Evolutionary conservation across 2,329 filamentous ascomycete species (phyloP).

Genomic region (Cladosporium sphaerospermum): DNA sequence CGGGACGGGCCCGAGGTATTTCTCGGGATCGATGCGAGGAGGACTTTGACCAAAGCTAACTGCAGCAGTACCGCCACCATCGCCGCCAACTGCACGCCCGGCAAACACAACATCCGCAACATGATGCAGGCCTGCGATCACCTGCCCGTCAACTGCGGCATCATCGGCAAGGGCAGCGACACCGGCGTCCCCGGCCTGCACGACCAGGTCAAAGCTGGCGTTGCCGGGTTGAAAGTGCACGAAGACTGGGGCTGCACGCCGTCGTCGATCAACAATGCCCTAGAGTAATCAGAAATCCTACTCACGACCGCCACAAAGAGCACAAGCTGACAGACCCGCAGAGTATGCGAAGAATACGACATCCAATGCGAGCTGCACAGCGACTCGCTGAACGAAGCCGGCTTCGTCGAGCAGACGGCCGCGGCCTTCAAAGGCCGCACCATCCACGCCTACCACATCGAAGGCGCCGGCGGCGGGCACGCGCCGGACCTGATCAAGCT

Average conservation of each 20-base stretch:
- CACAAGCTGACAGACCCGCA: background rate
- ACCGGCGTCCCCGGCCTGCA: constrained; percentile 60
- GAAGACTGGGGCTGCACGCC: constrained; percentile 92
- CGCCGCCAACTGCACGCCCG: constrained; percentile 86
- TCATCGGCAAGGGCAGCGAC: constrained; percentile 90
- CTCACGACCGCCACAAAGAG: no score
- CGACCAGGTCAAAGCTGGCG: constrained; percentile 74
- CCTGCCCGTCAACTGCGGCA: constrained; percentile 78
- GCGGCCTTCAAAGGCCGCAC: constrained; percentile 74
- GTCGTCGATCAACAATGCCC: constrained; percentile 78
- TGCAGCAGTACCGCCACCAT: constrained; percentile 67
- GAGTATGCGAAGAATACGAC: constrained; percentile 80
- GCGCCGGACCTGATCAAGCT: constrained; percentile 90
- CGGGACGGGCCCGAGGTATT: constrained; percentile 64
- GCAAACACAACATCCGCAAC: constrained; percentile 69
- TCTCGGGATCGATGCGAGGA: constrained; percentile 38
- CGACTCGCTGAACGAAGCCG: constrained; percentile 88
- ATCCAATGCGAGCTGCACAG: constrained; percentile 90
- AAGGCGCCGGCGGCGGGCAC: constrained; percentile 85
- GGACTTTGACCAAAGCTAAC: no score
- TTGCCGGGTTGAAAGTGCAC: constrained; percentile 83
- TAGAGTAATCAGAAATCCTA: constrained; percentile 31
- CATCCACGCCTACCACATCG: constrained; percentile 92
- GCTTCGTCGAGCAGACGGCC: constrained; percentile 84
- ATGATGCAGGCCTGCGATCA: constrained; percentile 82